A percentile compares a stretch with the other conserved stretches of the same genome.
Evolutionary conservation across 2,329 filamentous ascomycete genomes (phyloP).

Genomic region (Macroventuria anomochaeta): DNA sequence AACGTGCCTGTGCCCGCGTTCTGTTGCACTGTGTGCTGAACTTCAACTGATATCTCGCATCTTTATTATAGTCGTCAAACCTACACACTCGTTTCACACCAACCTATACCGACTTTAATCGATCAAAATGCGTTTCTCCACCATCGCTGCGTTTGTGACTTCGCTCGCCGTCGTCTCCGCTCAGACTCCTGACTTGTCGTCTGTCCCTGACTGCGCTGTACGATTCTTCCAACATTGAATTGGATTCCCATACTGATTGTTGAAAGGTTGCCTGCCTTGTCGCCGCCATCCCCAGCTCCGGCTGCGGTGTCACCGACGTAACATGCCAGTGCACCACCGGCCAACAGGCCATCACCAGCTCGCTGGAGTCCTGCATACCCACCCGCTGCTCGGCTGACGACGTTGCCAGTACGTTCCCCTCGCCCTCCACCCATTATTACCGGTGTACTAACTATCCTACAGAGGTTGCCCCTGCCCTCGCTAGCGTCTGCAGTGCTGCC

Average conservation of each 20-base stretch:
- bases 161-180: slow-evolving; percentile 37
- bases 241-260: background rate
- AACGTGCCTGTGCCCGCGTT: slow-evolving; percentile 4
- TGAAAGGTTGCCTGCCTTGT: slow-evolving; percentile 56
- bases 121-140: slow-evolving; percentile 43
- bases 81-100: slow-evolving; percentile 10
- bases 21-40: background rate
- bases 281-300: slow-evolving; percentile 55
- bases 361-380: slow-evolving; percentile 52
- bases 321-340: slow-evolving; percentile 61
- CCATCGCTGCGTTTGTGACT: slow-evolving; percentile 34
- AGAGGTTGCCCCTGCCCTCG: slow-evolving; percentile 34
- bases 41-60: slow-evolving; percentile 1
- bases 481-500: slow-evolving; percentile 36
- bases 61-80: background rate
- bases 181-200: slow-evolving; percentile 31
- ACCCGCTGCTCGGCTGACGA: slow-evolving; percentile 48
- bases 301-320: slow-evolving; percentile 56
- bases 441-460: slow-evolving; percentile 8
- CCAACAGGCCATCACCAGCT: slow-evolving; percentile 41
- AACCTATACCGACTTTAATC: slow-evolving; percentile 1
- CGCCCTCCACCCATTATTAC: too few species aligned
- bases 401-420: slow-evolving; percentile 45
- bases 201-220: slow-evolving; percentile 46
- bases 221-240: slow-evolving; percentile 10